Percentiles rank a stretch among this genome's conserved stretches.
phyloP scores from a whole-genome alignment of 495 filamentous ascomycete species.

The Saxophila tyrrhenica region DNA sequence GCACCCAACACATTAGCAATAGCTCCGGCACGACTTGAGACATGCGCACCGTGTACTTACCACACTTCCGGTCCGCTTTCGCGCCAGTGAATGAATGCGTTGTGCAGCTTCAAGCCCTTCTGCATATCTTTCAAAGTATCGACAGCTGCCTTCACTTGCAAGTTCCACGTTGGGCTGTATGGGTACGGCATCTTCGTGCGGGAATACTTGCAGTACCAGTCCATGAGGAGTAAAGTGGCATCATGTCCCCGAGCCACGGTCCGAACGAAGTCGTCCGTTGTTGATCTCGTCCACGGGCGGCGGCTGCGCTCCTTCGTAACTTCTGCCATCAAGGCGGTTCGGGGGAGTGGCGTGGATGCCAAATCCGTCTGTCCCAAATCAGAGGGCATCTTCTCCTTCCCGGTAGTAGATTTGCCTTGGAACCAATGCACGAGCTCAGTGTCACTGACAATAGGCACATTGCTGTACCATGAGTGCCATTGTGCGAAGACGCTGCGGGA shows the following conservation, averaged over 20 bases:
- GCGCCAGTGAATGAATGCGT: slow-evolving; percentile 52
- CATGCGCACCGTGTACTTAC: too few species aligned
- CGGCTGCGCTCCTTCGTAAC: slow-evolving; percentile 37
- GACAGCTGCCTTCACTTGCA: slow-evolving; percentile 44
- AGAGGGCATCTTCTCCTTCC: neutral
- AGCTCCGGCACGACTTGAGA: too few species aligned
- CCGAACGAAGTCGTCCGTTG: slow-evolving; percentile 36
- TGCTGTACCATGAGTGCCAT: slow-evolving; percentile 26
- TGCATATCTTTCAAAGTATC: slow-evolving; percentile 44
- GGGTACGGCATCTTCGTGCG: slow-evolving; percentile 41
- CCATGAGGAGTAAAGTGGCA: slow-evolving; percentile 46
- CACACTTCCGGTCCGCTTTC: slow-evolving; percentile 46
- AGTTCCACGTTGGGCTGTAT: slow-evolving; percentile 53
- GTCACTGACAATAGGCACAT: slow-evolving; percentile 27
- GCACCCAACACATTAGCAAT: neutral
- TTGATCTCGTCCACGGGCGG: slow-evolving; percentile 32
- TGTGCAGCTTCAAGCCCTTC: slow-evolving; percentile 49
- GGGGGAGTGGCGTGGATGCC: slow-evolving; percentile 18
- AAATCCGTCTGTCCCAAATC: slow-evolving; percentile 2
- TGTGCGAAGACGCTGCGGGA: slow-evolving; percentile 31
- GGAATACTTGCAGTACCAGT: slow-evolving; percentile 47
- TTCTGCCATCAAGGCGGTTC: slow-evolving; percentile 36
- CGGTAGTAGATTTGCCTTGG: neutral
- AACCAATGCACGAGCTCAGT: slow-evolving; percentile 21
- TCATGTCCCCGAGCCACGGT: slow-evolving; percentile 43